A percentile compares a stretch with the other conserved stretches of the same genome.
Evolutionary conservation across 352 stramenopile genomes (phyloP).

Genomic region (Phytopythium boreale): DNA sequence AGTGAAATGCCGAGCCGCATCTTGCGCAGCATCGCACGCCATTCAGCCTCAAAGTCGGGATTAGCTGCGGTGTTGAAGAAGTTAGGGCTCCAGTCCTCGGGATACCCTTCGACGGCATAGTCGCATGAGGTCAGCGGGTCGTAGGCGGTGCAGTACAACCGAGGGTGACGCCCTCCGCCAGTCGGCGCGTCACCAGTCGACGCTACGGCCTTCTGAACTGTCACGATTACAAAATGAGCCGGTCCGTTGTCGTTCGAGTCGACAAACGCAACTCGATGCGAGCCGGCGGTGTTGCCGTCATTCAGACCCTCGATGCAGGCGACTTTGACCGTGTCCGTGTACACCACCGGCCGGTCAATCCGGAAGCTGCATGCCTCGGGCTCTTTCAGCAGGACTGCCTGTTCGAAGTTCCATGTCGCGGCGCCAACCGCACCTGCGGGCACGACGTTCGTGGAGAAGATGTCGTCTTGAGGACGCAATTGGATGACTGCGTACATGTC

Average conservation of each 20-base stretch:
- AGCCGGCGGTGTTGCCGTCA: background rate
- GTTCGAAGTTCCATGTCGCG: conserved; percentile 60
- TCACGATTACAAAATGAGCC: conserved; percentile 74
- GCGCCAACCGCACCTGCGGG: conserved; percentile 43
- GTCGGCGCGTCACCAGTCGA: conserved; percentile 14
- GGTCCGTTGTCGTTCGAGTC: conserved; percentile 12
- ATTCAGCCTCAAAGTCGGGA: conserved; percentile 49
- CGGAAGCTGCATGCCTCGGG: conserved; percentile 42
- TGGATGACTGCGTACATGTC: conserved; percentile 64
- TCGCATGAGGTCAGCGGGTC: conserved; percentile 77
- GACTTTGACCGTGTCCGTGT: conserved; percentile 72
- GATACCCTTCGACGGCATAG: conserved; percentile 69
- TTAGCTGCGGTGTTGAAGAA: conserved; percentile 58
- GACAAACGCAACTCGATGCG: conserved; percentile 10
- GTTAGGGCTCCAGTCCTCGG: conserved; percentile 49
- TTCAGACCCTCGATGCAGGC: background rate
- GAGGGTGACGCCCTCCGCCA: conserved; percentile 6
- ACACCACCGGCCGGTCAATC: conserved; percentile 68
- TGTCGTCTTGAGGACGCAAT: conserved; percentile 61
- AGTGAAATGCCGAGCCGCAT: conserved; percentile 60
- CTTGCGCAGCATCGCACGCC: conserved; percentile 38
- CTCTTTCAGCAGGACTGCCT: conserved; percentile 44
- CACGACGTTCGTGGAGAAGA: conserved; percentile 50
- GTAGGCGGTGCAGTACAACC: conserved; percentile 83
- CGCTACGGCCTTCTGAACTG: conserved; percentile 49